These are phyloP conservation scores for Globisporangium viniferum DNA, from an alignment of 352 stramenopile species.

Conservation along the genomic window DNA sequence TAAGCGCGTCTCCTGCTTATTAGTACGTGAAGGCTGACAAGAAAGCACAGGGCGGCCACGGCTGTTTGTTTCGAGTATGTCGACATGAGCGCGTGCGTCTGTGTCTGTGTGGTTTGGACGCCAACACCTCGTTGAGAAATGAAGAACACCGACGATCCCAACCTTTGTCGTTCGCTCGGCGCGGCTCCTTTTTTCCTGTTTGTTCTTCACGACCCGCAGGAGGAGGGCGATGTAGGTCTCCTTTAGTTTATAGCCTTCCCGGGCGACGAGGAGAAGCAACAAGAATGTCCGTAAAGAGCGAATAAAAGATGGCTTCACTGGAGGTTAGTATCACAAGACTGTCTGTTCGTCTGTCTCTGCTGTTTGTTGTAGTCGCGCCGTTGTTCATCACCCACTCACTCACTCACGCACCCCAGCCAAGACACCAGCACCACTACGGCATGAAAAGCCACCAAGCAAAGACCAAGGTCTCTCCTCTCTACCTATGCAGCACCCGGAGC, in stretches of 20 bases:
- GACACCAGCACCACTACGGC: neutral
- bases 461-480: conserved; percentile 5
- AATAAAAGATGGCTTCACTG: conserved; percentile 81
- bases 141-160: conserved; percentile 15
- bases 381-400: neutral
- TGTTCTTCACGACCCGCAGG: neutral
- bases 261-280: conserved; percentile 8
- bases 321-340: conserved; percentile 20
- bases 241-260: conserved; percentile 36
- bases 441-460: neutral
- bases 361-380: neutral
- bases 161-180: conserved; percentile 2
- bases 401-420: neutral
- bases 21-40: conserved; percentile 10
- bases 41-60: neutral
- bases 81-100: neutral
- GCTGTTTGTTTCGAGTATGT: conserved; percentile 2
- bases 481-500: conserved; percentile 70
- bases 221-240: conserved; percentile 20
- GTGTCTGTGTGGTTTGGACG: neutral
- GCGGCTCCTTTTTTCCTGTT: neutral
- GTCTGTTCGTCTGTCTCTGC: neutral
- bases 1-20: conserved; percentile 31
- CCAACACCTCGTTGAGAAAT: conserved; percentile 8
- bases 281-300: conserved; percentile 40